Base-by-base conservation (phyloP, 2,329 filamentous ascomycete genomes). In the Ceratocystis diversiconidia region DNA sequence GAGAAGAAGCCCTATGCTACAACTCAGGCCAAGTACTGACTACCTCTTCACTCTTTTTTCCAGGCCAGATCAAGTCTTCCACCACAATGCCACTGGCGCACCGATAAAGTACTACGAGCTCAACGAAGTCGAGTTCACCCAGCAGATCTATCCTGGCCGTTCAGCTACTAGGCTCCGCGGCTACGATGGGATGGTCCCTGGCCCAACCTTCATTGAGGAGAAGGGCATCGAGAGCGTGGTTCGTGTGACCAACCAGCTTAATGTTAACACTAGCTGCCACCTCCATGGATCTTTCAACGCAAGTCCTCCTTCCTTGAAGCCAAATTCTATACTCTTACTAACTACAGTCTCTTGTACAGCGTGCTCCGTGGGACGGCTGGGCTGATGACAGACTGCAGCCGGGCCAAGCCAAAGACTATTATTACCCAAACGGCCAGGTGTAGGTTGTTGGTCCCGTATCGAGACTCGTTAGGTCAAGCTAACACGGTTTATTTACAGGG, bases 351-450 rank as follows among this genome's bases (percentile, higher is more conserved):
- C 5, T 3, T 1, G 15, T 50, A 2, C 41, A 70, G 68, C 73
- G 75, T 8, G 74, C 77, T 8, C 76, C 76, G 1, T 70, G 68
- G 43, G 70, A 81, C 67, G 80, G 80, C 0, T 83, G 80, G 80
- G 81, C 81, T 1, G 76, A 77, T 59, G 82, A 84, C 68, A 73
- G 76, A n/a, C 79, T 79, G 0, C 61, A 72, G 0, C 76, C 78
- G 0, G 80, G 80, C 0, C 73, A 84, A 69, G 83, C 79, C 72
- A 84, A 85, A 71, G 83, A 85, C 68, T 84, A 85, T 71, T 85
- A 84, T 71, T 85, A 83, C 69, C 82, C 82, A 8, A 85, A 85
- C 70, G 73, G 71, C 15, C 78, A 84, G 70, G 67, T 68, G 66
- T 67, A 52, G 60, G 66, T 65, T 8, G 19, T 10, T 55, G 41